phyloP scores from a whole-genome alignment of 2,329 filamentous ascomycete species.

The Aspergillus fumigatus region DNA sequence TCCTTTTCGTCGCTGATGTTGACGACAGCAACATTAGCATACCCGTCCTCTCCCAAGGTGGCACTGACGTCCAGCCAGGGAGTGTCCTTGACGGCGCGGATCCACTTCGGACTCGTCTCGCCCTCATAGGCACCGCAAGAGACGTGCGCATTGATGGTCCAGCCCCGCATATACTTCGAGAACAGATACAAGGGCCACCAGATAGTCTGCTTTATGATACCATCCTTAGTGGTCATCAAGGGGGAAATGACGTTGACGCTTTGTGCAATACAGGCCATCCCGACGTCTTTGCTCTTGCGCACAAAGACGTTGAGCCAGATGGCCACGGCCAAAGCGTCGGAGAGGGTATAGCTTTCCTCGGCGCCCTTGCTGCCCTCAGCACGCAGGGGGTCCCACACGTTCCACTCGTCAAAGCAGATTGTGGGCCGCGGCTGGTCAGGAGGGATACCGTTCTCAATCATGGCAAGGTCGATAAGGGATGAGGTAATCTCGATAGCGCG shows the following conservation, averaged over 20 bases:
- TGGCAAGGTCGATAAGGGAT: slow-evolving; percentile 66
- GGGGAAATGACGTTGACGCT: slow-evolving; percentile 74
- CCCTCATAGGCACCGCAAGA: slow-evolving; percentile 61
- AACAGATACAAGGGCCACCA: slow-evolving; percentile 72
- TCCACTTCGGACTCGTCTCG: slow-evolving; percentile 37
- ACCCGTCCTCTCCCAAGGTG: slow-evolving; percentile 49
- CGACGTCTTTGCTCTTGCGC: slow-evolving; percentile 64
- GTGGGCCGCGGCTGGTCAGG: slow-evolving; percentile 57
- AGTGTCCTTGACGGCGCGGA: slow-evolving; percentile 53
- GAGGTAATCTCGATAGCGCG: slow-evolving; percentile 68
- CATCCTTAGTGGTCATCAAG: slow-evolving; percentile 64
- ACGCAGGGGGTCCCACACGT: slow-evolving; percentile 71
- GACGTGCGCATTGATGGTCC: slow-evolving; percentile 63
- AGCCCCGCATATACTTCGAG: slow-evolving; percentile 68
- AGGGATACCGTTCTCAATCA: slow-evolving; percentile 59
- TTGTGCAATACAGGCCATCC: slow-evolving; percentile 77
- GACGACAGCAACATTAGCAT: slow-evolving; percentile 64
- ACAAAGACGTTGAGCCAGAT: slow-evolving; percentile 74
- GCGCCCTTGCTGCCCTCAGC: slow-evolving; percentile 68
- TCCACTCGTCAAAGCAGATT: slow-evolving; percentile 84
- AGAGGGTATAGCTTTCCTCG: slow-evolving; percentile 70
- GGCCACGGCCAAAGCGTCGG: slow-evolving; percentile 69
- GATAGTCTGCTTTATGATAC: slow-evolving; percentile 65
- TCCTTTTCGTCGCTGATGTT: slow-evolving; percentile 62
- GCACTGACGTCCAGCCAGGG: slow-evolving; percentile 52